phyloP scores from a whole-genome alignment of 2,329 filamentous ascomycete species.

The Botrytis porri region DNA sequence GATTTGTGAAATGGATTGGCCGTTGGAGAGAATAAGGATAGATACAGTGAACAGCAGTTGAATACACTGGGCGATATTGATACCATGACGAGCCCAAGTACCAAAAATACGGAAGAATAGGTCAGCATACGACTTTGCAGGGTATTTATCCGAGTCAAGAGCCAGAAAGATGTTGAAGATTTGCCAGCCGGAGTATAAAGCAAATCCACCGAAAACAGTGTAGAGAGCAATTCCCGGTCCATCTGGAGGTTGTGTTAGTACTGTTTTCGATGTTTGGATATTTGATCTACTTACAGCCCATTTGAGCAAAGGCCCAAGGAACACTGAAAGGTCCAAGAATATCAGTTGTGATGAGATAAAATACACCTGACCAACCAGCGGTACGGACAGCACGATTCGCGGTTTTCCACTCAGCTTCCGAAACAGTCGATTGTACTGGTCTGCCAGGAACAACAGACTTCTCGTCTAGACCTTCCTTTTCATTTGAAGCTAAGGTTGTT shows the following conservation, averaged over 20 bases:
- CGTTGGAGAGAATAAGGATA: constrained; percentile 27
- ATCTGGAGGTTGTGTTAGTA: background rate
- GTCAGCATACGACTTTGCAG: constrained; percentile 29
- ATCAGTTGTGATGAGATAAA: constrained; percentile 33
- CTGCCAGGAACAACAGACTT: background rate
- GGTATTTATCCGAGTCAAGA: constrained; percentile 28
- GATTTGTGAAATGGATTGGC: constrained; percentile 27
- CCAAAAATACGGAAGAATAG: constrained; percentile 30
- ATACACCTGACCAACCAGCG: constrained; percentile 28
- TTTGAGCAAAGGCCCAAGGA: constrained; percentile 26
- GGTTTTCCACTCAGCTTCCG: constrained; percentile 30
- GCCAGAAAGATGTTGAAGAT: constrained; percentile 28
- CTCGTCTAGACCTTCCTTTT: constrained; percentile 8
- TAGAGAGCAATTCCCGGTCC: constrained; percentile 29
- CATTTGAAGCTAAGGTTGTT: background rate
- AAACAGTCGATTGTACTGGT: constrained; percentile 3
- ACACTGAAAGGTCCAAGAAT: constrained; percentile 31
- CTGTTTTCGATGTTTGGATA: background rate
- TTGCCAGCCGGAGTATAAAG: constrained; percentile 30
- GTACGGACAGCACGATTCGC: constrained; percentile 29
- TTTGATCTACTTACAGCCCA: constrained; percentile 22
- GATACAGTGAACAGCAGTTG: constrained; percentile 26
- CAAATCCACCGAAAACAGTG: constrained; percentile 29
- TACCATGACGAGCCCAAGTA: constrained; percentile 24
- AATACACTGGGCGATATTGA: constrained; percentile 27